phyloP scores from a whole-genome alignment of 257 asterid species.

The Nicotiana undulata region DNA sequence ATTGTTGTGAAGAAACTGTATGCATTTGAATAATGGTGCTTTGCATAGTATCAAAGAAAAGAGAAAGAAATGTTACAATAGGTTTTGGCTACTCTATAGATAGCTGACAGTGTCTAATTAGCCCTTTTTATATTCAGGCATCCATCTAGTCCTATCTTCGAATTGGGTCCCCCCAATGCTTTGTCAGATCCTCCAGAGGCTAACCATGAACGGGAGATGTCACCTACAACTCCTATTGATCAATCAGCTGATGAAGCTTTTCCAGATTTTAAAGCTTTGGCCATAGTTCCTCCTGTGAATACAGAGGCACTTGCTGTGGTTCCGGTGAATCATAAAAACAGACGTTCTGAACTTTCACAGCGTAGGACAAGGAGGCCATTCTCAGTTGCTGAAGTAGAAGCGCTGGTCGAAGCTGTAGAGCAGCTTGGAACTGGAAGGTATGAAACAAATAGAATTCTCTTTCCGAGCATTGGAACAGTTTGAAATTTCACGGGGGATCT shows the following conservation, averaged over 20 bases:
- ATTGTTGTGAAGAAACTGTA: neutral
- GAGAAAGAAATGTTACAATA: neutral
- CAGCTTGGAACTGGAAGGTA: constrained; percentile 56
- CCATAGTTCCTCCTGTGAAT: constrained; percentile 27
- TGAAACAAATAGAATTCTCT: neutral
- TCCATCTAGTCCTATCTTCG: constrained; percentile 33
- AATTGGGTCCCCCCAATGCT: constrained; percentile 43
- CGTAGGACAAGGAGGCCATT: constrained; percentile 88
- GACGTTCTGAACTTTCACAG: constrained; percentile 61
- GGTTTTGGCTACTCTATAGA: neutral
- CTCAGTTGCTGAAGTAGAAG: constrained; percentile 1
- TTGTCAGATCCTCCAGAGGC: constrained; percentile 22
- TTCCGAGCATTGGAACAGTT: neutral
- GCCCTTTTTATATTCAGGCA: constrained; percentile 35
- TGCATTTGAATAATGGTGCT: neutral
- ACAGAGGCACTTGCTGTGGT: constrained; percentile 50
- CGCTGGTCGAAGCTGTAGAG: too few relatives aligned
- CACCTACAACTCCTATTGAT: constrained; percentile 25
- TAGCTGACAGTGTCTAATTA: neutral
- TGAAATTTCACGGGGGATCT: neutral
- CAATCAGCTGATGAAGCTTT: constrained; percentile 25
- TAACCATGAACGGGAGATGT: constrained; percentile 20
- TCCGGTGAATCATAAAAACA: constrained; percentile 46
- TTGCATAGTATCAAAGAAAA: neutral
- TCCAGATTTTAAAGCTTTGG: constrained; percentile 52